These are phyloP conservation scores for Leccinellum luteum DNA, from an alignment of 768 basidiomycete species.

Conservation along the genomic window DNA sequence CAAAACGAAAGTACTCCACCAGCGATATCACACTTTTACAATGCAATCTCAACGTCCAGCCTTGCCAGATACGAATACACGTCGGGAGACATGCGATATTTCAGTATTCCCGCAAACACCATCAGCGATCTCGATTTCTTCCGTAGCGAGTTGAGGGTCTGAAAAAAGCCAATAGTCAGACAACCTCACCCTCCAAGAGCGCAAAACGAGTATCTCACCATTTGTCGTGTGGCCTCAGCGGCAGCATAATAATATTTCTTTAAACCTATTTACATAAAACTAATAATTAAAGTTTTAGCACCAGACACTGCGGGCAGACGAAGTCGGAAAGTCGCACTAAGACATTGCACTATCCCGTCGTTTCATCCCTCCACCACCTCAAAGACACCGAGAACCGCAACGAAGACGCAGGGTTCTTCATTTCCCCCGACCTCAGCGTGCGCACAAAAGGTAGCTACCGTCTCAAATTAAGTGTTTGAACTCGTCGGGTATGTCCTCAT, in stretches of 20 bases:
- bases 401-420: constrained; percentile 87
- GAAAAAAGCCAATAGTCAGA: constrained; percentile 1
- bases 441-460: constrained; percentile 88
- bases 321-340: constrained; percentile 58
- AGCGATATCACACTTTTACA: constrained; percentile 35
- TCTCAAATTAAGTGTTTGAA: constrained; percentile 78
- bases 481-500: constrained; percentile 73
- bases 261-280: too few species aligned
- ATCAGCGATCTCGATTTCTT: constrained; percentile 84
- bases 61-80: constrained; percentile 86
- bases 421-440: constrained; percentile 92
- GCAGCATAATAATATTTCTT: too few species aligned
- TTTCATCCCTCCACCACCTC: constrained; percentile 87
- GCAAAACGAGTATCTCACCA: constrained; percentile 45
- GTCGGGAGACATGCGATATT: constrained; percentile 88
- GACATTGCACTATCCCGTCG: constrained; percentile 79
- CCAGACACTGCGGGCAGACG: constrained; percentile 70
- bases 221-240: constrained; percentile 73
- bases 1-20: background rate
- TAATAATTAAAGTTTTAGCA: too few species aligned
- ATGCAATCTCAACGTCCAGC: constrained; percentile 81
- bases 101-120: constrained; percentile 84
- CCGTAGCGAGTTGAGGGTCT: constrained; percentile 63
- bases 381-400: constrained; percentile 67
- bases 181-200: constrained; percentile 13